Base-by-base conservation (phyloP, 1,139 yeast genomes). In the Kurtzmaniella quercitrusa region DNA sequence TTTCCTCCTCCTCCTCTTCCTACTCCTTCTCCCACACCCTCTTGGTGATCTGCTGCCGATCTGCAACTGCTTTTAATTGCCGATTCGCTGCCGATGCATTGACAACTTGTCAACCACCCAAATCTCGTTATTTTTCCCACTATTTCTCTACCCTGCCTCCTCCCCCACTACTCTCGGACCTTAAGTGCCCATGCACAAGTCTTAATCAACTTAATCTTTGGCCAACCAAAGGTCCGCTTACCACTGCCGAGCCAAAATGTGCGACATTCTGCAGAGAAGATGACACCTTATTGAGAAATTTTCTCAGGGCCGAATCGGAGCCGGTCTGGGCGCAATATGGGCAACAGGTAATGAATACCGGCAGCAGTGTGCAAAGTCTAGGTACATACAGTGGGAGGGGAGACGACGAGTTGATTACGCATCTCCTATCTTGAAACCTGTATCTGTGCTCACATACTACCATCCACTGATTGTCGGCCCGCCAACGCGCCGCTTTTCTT, bases 191-290 rank as follows among this genome's bases (percentile, higher is more conserved):
- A 6, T 27, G 31, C 31, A 27, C 31, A n/a, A n/a, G n/a, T n/a
- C n/a, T n/a, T n/a, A n/a, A n/a, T 11, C 31, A 27, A 12, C n/a
- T 11, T 27, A 39, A 42, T 42, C 44, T 42, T 42, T 34, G 31
- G 37, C 44, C 44, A 42, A 42, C 40, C 39, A 39, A 34, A 39
- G 25, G 10, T 33, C 14, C 36, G 39, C 42, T 39, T 19, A 34
- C 14, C 39, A 38, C 34, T 34, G 38, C 17, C 43, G 45, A 25
- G 34, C n/a, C 31, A 10, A 29, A 38, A 34, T 16, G 17, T 25
- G 15, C n/a, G 21, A 38, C 3, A n/a, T n/a, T n/a, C n/a, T n/a
- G n/a, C n/a, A n/a, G n/a, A n/a, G n/a, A n/a, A n/a, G n/a, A n/a
- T n/a, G n/a, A n/a, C n/a, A n/a, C n/a, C n/a, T n/a, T n/a, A n/a